These are phyloP conservation scores for Leishmania guyanensis DNA, from an alignment of 208 protist species.

Conservation along the genomic window DNA sequence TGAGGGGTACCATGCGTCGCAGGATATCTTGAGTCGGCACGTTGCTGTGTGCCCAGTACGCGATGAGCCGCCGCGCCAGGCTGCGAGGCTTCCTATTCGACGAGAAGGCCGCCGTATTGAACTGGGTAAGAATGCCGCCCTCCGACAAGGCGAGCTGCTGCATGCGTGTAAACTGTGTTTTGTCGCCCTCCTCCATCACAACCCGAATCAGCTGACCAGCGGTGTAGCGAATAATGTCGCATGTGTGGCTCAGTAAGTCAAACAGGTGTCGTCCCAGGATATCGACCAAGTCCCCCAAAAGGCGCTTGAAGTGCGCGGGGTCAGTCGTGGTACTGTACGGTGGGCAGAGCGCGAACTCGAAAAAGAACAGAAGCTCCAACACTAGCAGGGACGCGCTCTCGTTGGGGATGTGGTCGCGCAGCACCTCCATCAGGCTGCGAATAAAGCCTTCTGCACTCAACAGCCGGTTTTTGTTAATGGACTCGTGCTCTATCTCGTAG, in stretches of 20 bases:
- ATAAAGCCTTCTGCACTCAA: conserved; percentile 73
- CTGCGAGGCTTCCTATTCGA: conserved; percentile 72
- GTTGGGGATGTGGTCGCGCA: conserved; percentile 67
- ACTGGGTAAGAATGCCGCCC: conserved; percentile 87
- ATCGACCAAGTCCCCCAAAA: conserved; percentile 73
- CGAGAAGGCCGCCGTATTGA: conserved; percentile 81
- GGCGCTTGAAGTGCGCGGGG: conserved; percentile 54
- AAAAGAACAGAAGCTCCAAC: conserved; percentile 83
- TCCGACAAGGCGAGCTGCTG: conserved; percentile 84
- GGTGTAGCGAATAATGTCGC: conserved; percentile 76
- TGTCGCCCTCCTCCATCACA: conserved; percentile 91
- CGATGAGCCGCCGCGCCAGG: conserved; percentile 81
- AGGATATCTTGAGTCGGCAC: conserved; percentile 81
- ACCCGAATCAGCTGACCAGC: conserved; percentile 91
- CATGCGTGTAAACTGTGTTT: conserved; percentile 80
- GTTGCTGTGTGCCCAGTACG: conserved; percentile 88
- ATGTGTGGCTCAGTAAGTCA: conserved; percentile 74
- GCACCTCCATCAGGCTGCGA: conserved; percentile 60
- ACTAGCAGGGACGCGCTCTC: conserved; percentile 87
- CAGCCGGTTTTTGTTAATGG: conserved; percentile 90
- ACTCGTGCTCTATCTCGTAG: conserved; percentile 90
- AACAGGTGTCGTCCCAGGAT: conserved; percentile 78
- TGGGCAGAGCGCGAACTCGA: conserved; percentile 90
- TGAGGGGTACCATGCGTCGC: conserved; percentile 85
- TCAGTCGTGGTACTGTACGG: conserved; percentile 91